These are phyloP conservation scores for Kappamyces sp. DNA, from an alignment of 192 early-diverging fungal species.

Conservation along the genomic window DNA sequence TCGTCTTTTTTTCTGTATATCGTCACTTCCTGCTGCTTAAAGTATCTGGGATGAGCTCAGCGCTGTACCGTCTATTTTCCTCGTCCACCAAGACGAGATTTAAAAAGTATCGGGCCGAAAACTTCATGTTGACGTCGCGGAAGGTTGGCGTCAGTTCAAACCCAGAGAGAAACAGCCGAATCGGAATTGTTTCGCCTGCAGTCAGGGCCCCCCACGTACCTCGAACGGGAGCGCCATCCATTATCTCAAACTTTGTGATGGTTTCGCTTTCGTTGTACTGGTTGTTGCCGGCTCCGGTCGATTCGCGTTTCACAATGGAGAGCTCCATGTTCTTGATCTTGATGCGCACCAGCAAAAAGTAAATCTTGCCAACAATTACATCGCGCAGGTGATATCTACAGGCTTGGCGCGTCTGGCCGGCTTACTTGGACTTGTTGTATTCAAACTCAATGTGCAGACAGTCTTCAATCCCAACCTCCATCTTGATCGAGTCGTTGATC, in stretches of 20 bases:
- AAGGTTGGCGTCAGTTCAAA: constrained; percentile 99
- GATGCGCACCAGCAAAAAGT: constrained; percentile 97
- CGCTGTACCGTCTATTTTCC: constrained; percentile 85
- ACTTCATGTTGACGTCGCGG: constrained; percentile 98
- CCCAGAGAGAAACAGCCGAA: constrained; percentile 91
- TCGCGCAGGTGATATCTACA: constrained; percentile 91
- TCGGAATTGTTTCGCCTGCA: constrained; percentile 90
- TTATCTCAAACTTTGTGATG: constrained; percentile 99
- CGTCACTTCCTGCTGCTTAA: constrained; percentile 91
- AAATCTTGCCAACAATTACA: constrained; percentile 99
- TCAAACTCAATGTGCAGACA: constrained; percentile 99
- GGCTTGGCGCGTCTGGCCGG: not conserved
- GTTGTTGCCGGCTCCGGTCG: constrained; percentile 87
- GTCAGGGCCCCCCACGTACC: constrained; percentile 30
- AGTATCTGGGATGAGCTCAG: constrained; percentile 24
- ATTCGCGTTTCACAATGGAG: constrained; percentile 94
- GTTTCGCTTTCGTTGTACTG: constrained; percentile 99
- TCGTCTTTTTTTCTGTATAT: constrained; percentile 8
- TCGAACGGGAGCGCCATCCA: constrained; percentile 97
- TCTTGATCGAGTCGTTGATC: constrained; percentile 92
- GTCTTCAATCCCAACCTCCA: constrained; percentile 99
- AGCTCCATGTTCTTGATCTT: constrained; percentile 99
- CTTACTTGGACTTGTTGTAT: constrained; percentile 96
- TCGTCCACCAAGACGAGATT: constrained; percentile 98
- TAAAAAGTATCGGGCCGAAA: constrained; percentile 95